A percentile compares a stretch with the other conserved stretches of the same genome.
These are phyloP conservation scores for Lactarius vividus DNA, from an alignment of 768 basidiomycete species.

Conservation along the genomic window DNA sequence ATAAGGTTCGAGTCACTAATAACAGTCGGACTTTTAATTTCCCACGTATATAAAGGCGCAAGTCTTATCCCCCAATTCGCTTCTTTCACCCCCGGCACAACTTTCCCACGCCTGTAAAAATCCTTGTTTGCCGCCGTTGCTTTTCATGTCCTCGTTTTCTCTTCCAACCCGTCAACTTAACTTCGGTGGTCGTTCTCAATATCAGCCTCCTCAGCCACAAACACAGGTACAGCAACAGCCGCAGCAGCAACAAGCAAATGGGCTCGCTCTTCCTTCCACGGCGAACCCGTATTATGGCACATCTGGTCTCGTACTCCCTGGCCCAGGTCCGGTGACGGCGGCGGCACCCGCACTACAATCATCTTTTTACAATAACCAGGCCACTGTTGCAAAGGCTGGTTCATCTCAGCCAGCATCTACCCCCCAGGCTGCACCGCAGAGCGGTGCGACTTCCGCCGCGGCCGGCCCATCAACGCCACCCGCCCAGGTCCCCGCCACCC, in stretches of 20 bases:
- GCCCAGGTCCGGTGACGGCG: conserved; percentile 53
- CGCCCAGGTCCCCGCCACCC: conserved; percentile 60
- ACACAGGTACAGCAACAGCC: conserved; percentile 42
- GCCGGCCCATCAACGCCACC: conserved; percentile 59
- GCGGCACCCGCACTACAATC: conserved; percentile 40
- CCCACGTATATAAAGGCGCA: conserved; percentile 21
- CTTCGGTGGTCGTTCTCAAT: conserved; percentile 66
- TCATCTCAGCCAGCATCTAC: conserved; percentile 29
- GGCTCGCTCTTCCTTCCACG: conserved; percentile 53
- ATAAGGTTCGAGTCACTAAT: conserved; percentile 26
- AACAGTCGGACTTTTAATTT: conserved; percentile 23
- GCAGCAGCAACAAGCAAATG: conserved; percentile 40
- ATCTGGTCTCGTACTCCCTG: conserved; percentile 48
- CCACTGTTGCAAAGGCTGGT: conserved; percentile 35
- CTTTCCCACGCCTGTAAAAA: conserved; percentile 29
- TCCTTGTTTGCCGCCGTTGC: conserved; percentile 10
- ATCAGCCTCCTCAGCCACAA: conserved; percentile 36
- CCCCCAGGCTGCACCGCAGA: conserved; percentile 28
- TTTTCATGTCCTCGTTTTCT: conserved; percentile 51
- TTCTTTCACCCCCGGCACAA: conserved; percentile 20
- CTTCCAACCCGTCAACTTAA: conserved; percentile 77
- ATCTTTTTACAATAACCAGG: conserved; percentile 30
- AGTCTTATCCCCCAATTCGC: not conserved
- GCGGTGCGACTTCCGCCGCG: conserved; percentile 38
- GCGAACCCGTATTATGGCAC: conserved; percentile 42